phyloP scores from a whole-genome alignment of 495 filamentous ascomycete species.

The Penicillium flavigenum region DNA sequence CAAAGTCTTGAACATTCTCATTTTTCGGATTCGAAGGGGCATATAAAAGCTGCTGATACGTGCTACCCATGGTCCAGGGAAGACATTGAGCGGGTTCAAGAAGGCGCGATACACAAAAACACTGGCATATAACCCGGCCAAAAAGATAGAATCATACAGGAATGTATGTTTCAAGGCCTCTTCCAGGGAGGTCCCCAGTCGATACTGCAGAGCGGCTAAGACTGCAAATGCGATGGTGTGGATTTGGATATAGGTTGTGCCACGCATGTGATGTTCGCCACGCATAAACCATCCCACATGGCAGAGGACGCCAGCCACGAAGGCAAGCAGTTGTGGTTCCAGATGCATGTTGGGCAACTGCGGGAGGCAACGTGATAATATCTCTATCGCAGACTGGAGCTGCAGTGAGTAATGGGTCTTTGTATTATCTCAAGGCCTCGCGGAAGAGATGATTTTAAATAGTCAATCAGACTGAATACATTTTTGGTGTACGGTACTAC shows the following conservation, averaged over 20 bases:
- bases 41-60: constrained; percentile 42
- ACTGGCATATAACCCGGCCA: constrained; percentile 25
- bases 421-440: too few species aligned
- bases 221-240: background rate
- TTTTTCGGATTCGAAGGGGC: constrained; percentile 21
- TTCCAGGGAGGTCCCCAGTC: background rate
- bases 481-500: too few species aligned
- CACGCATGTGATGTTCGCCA: constrained; percentile 23
- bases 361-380: too few species aligned
- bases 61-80: constrained; percentile 42
- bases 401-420: too few species aligned
- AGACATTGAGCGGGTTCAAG: constrained; percentile 39
- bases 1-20: constrained; percentile 27
- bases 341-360: background rate
- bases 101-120: constrained; percentile 40
- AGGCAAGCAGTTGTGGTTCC: background rate
- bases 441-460: too few species aligned
- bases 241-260: constrained; percentile 2
- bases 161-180: background rate
- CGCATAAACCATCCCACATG: constrained; percentile 15
- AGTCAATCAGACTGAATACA: too few species aligned
- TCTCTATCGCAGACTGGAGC: too few species aligned
- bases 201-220: background rate
- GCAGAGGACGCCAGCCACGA: constrained; percentile 6
- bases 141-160: constrained; percentile 1